Conservation (phyloP, 1,284 basidiomycete species). For the Boletus sp. region DNA sequence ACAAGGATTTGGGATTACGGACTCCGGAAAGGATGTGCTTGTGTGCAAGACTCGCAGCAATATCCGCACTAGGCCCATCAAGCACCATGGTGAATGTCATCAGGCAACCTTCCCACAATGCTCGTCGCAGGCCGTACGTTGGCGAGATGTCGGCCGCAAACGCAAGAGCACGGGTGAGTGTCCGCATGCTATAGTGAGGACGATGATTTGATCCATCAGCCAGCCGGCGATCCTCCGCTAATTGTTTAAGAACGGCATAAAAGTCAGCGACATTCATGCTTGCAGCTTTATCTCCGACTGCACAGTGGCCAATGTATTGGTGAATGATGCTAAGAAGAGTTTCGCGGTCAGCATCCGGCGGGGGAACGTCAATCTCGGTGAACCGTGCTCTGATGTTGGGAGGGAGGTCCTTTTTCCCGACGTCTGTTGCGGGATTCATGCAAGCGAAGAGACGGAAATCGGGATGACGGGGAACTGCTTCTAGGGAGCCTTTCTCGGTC, state of each 20-base stretch:
- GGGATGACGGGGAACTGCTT: slow-evolving; percentile 88
- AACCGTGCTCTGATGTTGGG: slow-evolving; percentile 89
- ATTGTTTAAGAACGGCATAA: slow-evolving; percentile 80
- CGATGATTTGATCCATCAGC: slow-evolving; percentile 93
- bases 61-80: slow-evolving; percentile 69
- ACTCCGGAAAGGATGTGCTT: slow-evolving; percentile 82
- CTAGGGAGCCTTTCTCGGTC: slow-evolving; percentile 91
- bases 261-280: slow-evolving; percentile 93
- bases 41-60: slow-evolving; percentile 72
- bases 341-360: slow-evolving; percentile 91
- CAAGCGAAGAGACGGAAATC: slow-evolving; percentile 98
- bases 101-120: slow-evolving; percentile 93
- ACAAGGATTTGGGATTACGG: slow-evolving; percentile 76
- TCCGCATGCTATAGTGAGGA: slow-evolving; percentile 99
- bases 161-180: slow-evolving; percentile 86
- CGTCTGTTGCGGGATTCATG: slow-evolving; percentile 99
- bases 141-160: slow-evolving; percentile 85
- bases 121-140: slow-evolving; percentile 79
- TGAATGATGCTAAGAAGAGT: slow-evolving; percentile 86
- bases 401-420: slow-evolving; percentile 97
- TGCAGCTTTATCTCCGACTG: slow-evolving; percentile 84
- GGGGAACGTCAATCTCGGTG: slow-evolving; percentile 93
- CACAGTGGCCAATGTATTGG: slow-evolving; percentile 87
- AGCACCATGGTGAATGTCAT: slow-evolving; percentile 99
- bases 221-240: slow-evolving; percentile 79